These are phyloP conservation scores for Cystoderma amianthinum DNA, from an alignment of 768 basidiomycete genomes.

Conservation along the genomic window DNA sequence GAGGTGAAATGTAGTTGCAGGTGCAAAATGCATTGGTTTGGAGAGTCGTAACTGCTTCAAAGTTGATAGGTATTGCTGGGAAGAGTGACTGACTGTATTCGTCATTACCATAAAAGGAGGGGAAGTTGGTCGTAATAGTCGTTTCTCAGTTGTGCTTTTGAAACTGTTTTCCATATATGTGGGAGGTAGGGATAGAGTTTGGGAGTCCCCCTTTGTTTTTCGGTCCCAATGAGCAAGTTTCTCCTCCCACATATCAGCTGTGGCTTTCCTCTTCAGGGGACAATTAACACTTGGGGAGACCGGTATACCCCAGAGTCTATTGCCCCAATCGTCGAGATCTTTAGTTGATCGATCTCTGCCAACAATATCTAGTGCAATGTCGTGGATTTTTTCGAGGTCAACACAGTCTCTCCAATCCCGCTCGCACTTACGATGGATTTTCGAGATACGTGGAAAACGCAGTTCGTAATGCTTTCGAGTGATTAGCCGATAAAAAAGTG, in stretches of 20 bases:
- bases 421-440: conserved; percentile 54
- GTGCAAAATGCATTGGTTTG: not conserved
- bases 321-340: conserved; percentile 38
- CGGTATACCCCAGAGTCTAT: conserved; percentile 27
- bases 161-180: not conserved
- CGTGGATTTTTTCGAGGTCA: conserved; percentile 41
- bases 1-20: too few relatives aligned
- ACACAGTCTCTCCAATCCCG: conserved; percentile 58
- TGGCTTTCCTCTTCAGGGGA: conserved; percentile 28
- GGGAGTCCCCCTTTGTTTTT: conserved; percentile 3
- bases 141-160: too few relatives aligned
- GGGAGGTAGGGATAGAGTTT: not conserved
- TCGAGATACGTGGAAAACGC: conserved; percentile 76
- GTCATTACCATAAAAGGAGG: not conserved
- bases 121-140: too few relatives aligned
- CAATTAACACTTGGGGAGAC: conserved; percentile 30
- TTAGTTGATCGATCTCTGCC: conserved; percentile 47
- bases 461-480: conserved; percentile 66
- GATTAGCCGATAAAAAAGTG: not conserved
- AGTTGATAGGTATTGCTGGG: not conserved
- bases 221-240: conserved; percentile 23
- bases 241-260: conserved; percentile 33
- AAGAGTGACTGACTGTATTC: not conserved
- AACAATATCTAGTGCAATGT: conserved; percentile 44
- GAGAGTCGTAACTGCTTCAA: not conserved